Percentiles rank a stretch among this genome's conserved stretches.
phyloP scores from a whole-genome alignment of 179 eudicot genomes.

The Beta lomatogona region DNA sequence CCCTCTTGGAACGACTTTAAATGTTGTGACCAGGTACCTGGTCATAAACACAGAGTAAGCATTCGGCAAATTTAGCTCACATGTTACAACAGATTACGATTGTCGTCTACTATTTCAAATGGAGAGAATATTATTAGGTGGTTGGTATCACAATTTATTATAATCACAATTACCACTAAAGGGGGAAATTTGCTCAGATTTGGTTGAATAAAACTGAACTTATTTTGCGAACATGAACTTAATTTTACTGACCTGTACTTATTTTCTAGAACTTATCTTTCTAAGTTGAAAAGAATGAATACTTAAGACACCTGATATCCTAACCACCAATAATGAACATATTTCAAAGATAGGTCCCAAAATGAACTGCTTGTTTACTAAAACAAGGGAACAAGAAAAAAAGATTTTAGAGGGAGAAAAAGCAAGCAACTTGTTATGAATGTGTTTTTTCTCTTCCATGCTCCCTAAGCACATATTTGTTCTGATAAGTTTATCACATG shows the following conservation, averaged over 20 bases:
- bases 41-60: constrained; percentile 22
- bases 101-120: background rate
- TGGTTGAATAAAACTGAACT: background rate
- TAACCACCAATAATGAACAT: background rate
- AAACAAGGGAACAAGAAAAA: background rate
- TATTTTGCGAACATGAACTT: background rate
- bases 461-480: background rate
- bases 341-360: background rate
- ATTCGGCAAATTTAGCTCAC: background rate
- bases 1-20: constrained; percentile 88
- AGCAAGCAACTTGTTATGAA: background rate
- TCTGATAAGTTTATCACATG: too few relatives aligned
- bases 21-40: constrained; percentile 88
- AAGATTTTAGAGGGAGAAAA: background rate
- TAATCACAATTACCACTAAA: background rate
- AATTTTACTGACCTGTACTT: background rate
- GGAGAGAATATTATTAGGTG: background rate
- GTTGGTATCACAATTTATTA: background rate
- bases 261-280: background rate
- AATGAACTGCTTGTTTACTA: background rate
- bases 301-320: background rate
- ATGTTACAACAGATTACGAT: background rate
- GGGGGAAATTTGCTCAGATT: too few relatives aligned
- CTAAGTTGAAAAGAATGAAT: background rate
- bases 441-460: background rate